Evolutionary conservation across 352 stramenopile species (phyloP), one percentile per base, ranked within the genome.

Genomic region (Hyaloperonospora brassicae): DNA sequence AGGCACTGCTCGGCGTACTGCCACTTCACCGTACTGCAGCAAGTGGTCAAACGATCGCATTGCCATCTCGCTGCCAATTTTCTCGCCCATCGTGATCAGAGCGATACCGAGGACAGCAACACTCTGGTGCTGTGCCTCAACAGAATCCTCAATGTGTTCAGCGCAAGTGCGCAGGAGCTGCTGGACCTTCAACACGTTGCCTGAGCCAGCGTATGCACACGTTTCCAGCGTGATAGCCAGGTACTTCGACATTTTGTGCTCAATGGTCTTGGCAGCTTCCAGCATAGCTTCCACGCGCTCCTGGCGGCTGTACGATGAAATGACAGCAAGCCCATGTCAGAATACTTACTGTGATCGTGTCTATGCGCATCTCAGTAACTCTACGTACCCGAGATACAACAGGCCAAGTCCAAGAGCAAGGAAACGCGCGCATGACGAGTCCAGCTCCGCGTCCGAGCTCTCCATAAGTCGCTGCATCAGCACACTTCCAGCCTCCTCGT

Each of bases 151-250:
- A 61, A 95, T 89, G 70, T 99, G 97, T 68, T 99, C 97, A 4
- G 96, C 87, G 61, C 97, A 99, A 47, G 97, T 85, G 60, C 97
- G 95, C 31, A 99, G 77, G 72, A 99, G 89, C 69, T 98, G 80
- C 73, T 99, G 96, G 17, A 99, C 92, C 77, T 98, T 98, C 41
- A 99, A 70, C 47, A 99, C 97, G 66, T 99, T 99, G 9, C 97
- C 97, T 42, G 94, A 98, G 25, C 95, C 97, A 57, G 97, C 95
- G 70, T 99, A 99, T 8, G 97, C 97, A 55, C 91, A 98, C 11
- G 95, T 98, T 63, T 98, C 93, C n/a, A 99, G 70, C 45, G 97
- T 95, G 39, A 98, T 95, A 34, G 87, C 87, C 40, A 97, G 82
- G 70, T 97, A 98, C 70, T 98, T 98, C 10, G 90, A 95, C 67